A percentile compares a stretch with the other conserved stretches of the same genome.
phyloP scores from a whole-genome alignment of 352 stramenopile species.

The Phytophthora hibernalis region DNA sequence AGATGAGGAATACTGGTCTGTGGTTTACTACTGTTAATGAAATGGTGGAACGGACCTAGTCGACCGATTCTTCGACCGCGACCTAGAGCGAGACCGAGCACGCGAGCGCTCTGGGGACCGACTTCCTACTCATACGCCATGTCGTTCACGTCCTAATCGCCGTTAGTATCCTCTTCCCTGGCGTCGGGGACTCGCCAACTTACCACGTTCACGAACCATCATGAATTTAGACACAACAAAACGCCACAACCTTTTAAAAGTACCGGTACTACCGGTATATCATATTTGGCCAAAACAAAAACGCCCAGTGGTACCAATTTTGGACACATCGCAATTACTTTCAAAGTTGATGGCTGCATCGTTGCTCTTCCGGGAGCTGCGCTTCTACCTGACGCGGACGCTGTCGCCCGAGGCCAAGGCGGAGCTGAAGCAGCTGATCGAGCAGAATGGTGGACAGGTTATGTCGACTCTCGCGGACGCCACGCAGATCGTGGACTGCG shows the following conservation, averaged over 20 bases:
- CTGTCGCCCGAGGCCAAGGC: constrained; percentile 32
- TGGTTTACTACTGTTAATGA: no score
- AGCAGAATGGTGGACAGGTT: constrained; percentile 48
- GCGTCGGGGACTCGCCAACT: not conserved
- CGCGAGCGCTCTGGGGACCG: constrained; percentile 25
- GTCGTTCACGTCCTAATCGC: constrained; percentile 34
- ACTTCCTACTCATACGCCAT: constrained; percentile 31
- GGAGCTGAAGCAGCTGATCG: constrained; percentile 38
- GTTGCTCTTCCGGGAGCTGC: constrained; percentile 41
- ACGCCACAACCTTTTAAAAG: no score
- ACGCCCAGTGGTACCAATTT: no score
- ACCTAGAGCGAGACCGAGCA: constrained; percentile 29
- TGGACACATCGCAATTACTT: no score
- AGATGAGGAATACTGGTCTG: not conserved
- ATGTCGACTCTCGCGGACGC: constrained; percentile 4
- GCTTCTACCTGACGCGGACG: constrained; percentile 49
- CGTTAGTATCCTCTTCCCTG: constrained; percentile 28
- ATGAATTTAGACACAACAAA: not conserved
- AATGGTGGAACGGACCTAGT: constrained; percentile 13
- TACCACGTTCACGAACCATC: constrained; percentile 37
- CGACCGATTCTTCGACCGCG: constrained; percentile 30
- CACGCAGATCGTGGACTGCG: constrained; percentile 53
- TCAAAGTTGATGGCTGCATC: no score
- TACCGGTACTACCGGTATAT: no score
- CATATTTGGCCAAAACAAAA: no score